Base-by-base conservation (phyloP, 495 filamentous ascomycete genomes). In the Aspergillus egyptiacus region DNA sequence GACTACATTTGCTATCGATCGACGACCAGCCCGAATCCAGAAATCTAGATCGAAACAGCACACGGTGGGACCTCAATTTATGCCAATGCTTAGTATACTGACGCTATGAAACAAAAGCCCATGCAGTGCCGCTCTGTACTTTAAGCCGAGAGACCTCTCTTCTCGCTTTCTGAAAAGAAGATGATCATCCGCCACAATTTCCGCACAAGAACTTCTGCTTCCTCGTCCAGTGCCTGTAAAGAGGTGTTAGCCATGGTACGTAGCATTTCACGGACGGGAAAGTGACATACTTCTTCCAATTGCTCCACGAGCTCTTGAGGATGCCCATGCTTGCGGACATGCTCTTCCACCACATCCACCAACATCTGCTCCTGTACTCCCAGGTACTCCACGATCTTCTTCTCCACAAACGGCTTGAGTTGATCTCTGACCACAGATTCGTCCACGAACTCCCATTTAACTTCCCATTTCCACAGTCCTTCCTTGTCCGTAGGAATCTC, bases 161-260 rank as follows among this genome's bases (percentile, higher is more conserved):
- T 95, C 79, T 95, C 93, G 59, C 83, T 85, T 69, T 98, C 93
- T 20, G 87, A 91, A 59, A 90, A 97, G 83, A 96, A 97, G 64
- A 97, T 96, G 40, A 96, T 79, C 90, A 97, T 94, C 36, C 93
- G 80, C 93, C 93, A 98, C 22, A 98, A 76, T 69, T 96, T 97
- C 78, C 86, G 91, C 15, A 97, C 93, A 55, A 98, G 70, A 8
- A 84, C 86, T 64, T 95, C 91, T 3, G 90, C 90, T 57, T 97
- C 94, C 61, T 98, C 93, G 62, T 96, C 93, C 49, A 98, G 67
- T 31, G 89, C 89, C 87, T 91, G 22, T 17, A 32, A 19, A 13
- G 28, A 35, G 43, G 48, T 20, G 50, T 79, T 63, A 77, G 70
- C 56, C 64, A 43, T 14, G 20, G 6, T 11, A 30, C 30, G 3